Percentiles rank a stretch among this genome's conserved stretches.
Conservation (phyloP, 441 rosid species). For the Brassica balearica region DNA sequence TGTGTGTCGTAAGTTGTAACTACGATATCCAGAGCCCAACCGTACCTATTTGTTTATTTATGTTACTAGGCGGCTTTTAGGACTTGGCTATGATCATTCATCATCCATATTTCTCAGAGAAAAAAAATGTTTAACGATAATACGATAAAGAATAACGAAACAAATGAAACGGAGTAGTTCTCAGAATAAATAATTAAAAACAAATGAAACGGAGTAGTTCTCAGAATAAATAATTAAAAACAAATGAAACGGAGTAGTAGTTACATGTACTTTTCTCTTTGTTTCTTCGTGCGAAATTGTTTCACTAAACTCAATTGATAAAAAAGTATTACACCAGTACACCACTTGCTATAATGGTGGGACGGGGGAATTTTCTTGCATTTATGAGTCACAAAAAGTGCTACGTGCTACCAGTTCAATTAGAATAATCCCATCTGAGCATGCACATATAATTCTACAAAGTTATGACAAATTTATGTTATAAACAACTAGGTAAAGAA, state of each 20-base stretch:
- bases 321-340: not conserved
- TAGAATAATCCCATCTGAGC: not conserved
- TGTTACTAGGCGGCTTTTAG: constrained; percentile 11
- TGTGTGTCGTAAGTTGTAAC: constrained; percentile 4
- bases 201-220: not conserved
- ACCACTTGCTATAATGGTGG: not conserved
- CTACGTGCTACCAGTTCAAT: constrained; percentile 7
- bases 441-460: not conserved
- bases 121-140: not conserved
- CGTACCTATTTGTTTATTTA: not conserved
- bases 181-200: no score
- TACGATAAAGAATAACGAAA: constrained; percentile 6
- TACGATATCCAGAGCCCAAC: not conserved
- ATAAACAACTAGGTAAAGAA: no score
- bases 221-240: no score
- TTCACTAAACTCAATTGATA: not conserved
- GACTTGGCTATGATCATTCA: not conserved
- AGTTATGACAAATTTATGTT: not conserved
- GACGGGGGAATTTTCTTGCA: not conserved
- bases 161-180: not conserved
- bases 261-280: not conserved
- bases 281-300: constrained; percentile 7
- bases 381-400: constrained; percentile 6
- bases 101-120: not conserved
- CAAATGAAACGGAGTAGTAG: no score